phyloP scores from a whole-genome alignment of 2,329 filamentous ascomycete species.

The Epichloe glyceriae region DNA sequence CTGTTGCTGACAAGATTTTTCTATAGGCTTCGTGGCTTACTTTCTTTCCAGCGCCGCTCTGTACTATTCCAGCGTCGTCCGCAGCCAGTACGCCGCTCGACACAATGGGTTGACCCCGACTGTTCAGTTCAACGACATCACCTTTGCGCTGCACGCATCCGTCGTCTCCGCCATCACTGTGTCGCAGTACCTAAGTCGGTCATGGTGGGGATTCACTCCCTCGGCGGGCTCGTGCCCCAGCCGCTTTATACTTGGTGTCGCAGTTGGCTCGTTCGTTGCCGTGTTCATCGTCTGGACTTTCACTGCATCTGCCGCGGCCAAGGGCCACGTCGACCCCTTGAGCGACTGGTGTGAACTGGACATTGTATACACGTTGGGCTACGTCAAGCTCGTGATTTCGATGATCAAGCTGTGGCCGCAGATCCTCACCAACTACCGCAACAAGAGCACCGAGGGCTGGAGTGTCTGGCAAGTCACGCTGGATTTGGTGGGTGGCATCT shows the following conservation, averaged over 20 bases:
- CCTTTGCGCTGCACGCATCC: slow-evolving; percentile 73
- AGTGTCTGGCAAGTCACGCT: slow-evolving; percentile 73
- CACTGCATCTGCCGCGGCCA: slow-evolving; percentile 25
- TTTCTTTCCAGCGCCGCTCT: slow-evolving; percentile 61
- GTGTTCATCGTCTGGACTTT: slow-evolving; percentile 38
- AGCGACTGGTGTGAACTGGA: slow-evolving; percentile 50
- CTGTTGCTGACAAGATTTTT: neutral
- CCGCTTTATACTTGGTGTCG: slow-evolving; percentile 52
- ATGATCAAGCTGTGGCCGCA: slow-evolving; percentile 90
- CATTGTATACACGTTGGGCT: slow-evolving; percentile 57
- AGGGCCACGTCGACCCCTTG: slow-evolving; percentile 21
- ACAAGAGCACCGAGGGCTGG: slow-evolving; percentile 79
- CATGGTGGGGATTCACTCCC: slow-evolving; percentile 63
- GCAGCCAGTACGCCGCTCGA: slow-evolving; percentile 69
- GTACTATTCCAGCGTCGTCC: slow-evolving; percentile 66
- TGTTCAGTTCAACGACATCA: slow-evolving; percentile 79
- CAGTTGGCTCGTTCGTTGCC: slow-evolving; percentile 52
- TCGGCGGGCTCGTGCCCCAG: slow-evolving; percentile 42
- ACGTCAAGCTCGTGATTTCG: slow-evolving; percentile 80
- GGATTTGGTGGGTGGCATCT: slow-evolving; percentile 67
- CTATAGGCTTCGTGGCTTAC: slow-evolving; percentile 60
- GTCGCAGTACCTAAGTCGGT: slow-evolving; percentile 64
- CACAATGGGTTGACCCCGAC: slow-evolving; percentile 67
- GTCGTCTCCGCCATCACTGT: slow-evolving; percentile 59
- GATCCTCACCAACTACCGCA: slow-evolving; percentile 68